Conservation (phyloP, 768 basidiomycete genomes). For the Hypholoma fasciculare region DNA sequence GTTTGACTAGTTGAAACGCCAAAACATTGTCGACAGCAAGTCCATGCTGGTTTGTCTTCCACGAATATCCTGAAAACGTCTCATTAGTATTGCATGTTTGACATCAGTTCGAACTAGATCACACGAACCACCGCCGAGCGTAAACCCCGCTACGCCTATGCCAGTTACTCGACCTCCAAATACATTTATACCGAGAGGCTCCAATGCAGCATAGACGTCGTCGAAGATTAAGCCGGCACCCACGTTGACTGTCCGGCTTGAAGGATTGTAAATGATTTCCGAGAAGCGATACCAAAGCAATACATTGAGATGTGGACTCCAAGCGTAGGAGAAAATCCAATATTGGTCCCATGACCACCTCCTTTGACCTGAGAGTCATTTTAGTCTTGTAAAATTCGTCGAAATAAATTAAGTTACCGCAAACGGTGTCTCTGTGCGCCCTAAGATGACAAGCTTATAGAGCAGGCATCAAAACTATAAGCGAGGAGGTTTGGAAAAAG, state of each 20-base stretch:
- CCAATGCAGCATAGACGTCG: constrained; percentile 53
- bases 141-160: constrained; percentile 58
- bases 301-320: constrained; percentile 60
- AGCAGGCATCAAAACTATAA: not conserved
- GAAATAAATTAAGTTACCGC: not conserved
- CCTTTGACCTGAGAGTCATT: constrained; percentile 48
- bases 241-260: constrained; percentile 36
- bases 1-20: constrained; percentile 56
- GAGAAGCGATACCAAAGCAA: constrained; percentile 46
- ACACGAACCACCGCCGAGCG: constrained; percentile 48
- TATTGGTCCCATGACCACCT: constrained; percentile 55
- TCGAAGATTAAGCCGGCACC: constrained; percentile 59
- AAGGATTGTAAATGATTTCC: constrained; percentile 38
- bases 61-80: constrained; percentile 56
- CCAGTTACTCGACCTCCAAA: constrained; percentile 59
- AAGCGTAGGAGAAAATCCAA: constrained; percentile 56
- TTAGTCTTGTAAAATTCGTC: too few species aligned
- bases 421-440: constrained; percentile 6
- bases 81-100: constrained; percentile 11
- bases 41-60: constrained; percentile 59
- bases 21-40: constrained; percentile 54
- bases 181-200: constrained; percentile 48
- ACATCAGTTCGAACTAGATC: constrained; percentile 17
- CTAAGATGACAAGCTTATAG: constrained; percentile 10
- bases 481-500: not conserved